Conservation (phyloP, 805 yeast species). For the Pichia rugopelliculosa region DNA sequence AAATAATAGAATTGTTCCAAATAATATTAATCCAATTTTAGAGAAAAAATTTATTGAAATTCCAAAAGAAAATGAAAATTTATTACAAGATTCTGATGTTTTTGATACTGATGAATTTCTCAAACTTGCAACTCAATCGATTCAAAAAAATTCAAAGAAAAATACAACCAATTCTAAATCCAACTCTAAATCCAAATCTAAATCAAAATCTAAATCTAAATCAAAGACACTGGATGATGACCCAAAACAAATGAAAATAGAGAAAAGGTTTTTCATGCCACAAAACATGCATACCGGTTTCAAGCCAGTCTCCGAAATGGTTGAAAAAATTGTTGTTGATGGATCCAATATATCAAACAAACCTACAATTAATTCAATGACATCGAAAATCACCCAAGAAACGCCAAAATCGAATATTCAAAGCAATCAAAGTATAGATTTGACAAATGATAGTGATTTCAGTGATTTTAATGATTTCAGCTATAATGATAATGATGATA, state of each 20-base stretch:
- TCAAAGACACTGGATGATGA: slow-evolving; percentile 14
- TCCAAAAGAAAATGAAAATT: slow-evolving; percentile 61
- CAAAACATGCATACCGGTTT: slow-evolving; percentile 64
- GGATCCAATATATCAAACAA: background rate
- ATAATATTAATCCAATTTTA: slow-evolving; percentile 45
- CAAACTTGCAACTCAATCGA: slow-evolving; percentile 57
- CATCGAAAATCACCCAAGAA: too few relatives aligned
- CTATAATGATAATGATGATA: background rate
- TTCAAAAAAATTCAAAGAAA: slow-evolving; percentile 37
- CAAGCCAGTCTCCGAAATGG: slow-evolving; percentile 35
- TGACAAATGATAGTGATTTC: slow-evolving; percentile 2
- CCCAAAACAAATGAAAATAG: slow-evolving; percentile 11
- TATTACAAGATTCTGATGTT: slow-evolving; percentile 38
- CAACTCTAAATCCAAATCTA: slow-evolving; percentile 1
- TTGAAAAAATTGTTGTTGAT: background rate
- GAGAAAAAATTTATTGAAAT: slow-evolving; percentile 50
- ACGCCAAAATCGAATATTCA: too few relatives aligned
- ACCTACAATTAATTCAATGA: background rate
- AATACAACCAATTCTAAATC: slow-evolving; percentile 2
- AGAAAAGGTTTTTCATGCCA: slow-evolving; percentile 63
- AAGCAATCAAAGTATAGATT: background rate
- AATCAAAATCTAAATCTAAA: slow-evolving; percentile 1
- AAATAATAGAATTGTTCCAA: slow-evolving; percentile 61
- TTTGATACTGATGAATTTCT: slow-evolving; percentile 53
- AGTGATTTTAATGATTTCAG: background rate